Percentiles rank a stretch among this genome's conserved stretches.
These are phyloP conservation scores for Lactuca sativa DNA, from an alignment of 129 eudicot species.

Conservation along the genomic window DNA sequence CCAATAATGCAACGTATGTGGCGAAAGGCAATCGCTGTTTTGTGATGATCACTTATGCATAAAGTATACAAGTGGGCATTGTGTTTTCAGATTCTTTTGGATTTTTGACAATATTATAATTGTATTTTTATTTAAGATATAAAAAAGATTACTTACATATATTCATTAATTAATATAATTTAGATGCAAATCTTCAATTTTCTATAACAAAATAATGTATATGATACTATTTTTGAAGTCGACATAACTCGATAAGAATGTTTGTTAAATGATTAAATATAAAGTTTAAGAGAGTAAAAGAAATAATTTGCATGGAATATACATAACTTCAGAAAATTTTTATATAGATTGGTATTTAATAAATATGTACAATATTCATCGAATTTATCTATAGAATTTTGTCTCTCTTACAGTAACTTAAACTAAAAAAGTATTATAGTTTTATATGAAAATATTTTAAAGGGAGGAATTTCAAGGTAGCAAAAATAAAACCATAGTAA, in stretches of 20 bases:
- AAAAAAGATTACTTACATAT: too few species aligned
- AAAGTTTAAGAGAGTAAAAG: not conserved
- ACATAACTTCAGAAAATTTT: not conserved
- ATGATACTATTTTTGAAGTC: not conserved
- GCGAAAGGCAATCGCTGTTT: conserved; percentile 27
- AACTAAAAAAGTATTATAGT: not conserved
- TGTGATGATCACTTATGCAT: not conserved
- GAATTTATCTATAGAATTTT: not conserved
- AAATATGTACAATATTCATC: not conserved
- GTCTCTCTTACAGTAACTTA: not conserved
- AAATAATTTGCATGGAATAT: not conserved
- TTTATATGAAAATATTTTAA: not conserved
- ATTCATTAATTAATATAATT: not conserved
- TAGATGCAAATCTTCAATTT: not conserved
- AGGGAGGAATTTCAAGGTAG: not conserved
- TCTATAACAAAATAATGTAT: too few species aligned
- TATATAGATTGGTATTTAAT: not conserved
- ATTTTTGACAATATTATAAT: not conserved
- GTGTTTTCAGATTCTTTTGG: not conserved
- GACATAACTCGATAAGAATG: not conserved
- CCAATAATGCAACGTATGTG: conserved; percentile 27
- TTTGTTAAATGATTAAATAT: not conserved
- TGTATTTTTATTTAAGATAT: not conserved
- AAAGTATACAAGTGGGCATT: not conserved
- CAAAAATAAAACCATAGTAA: not conserved